Evolutionary conservation across 106 monocot genomes (phyloP).

Genomic region (Cymbidium sinense): DNA sequence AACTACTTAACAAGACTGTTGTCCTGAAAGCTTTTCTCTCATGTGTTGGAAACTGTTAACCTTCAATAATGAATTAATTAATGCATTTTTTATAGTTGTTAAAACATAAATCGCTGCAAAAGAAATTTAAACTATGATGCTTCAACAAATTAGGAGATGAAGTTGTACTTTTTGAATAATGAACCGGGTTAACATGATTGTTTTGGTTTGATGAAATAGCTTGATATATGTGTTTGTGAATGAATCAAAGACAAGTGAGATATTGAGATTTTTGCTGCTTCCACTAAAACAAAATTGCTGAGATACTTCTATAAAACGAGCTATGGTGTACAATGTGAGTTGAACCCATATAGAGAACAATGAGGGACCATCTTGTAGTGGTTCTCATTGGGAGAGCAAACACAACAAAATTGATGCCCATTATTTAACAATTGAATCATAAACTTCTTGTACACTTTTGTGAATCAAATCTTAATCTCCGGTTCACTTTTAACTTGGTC

Average conservation of each 20-base stretch:
- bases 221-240: background rate
- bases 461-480: too few relatives aligned
- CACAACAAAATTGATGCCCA: background rate
- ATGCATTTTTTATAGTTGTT: background rate
- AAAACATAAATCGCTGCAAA: background rate
- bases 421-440: background rate
- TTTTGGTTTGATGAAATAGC: background rate
- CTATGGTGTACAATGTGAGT: background rate
- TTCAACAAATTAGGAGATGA: background rate
- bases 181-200: background rate
- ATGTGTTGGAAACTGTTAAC: background rate
- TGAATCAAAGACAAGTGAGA: background rate
- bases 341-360: background rate
- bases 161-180: background rate
- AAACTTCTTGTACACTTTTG: too few relatives aligned
- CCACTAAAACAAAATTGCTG: background rate
- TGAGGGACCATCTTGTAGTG: background rate
- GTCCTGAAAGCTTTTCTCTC: background rate
- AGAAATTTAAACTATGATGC: background rate
- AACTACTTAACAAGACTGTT: background rate
- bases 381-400: background rate
- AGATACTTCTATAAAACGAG: background rate
- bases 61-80: background rate
- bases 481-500: background rate
- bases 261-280: background rate